Percentiles rank a stretch among this genome's conserved stretches.
Evolutionary conservation across 371 early-diverging fungal species (phyloP).

Genomic region (Rozella allomycis): DNA sequence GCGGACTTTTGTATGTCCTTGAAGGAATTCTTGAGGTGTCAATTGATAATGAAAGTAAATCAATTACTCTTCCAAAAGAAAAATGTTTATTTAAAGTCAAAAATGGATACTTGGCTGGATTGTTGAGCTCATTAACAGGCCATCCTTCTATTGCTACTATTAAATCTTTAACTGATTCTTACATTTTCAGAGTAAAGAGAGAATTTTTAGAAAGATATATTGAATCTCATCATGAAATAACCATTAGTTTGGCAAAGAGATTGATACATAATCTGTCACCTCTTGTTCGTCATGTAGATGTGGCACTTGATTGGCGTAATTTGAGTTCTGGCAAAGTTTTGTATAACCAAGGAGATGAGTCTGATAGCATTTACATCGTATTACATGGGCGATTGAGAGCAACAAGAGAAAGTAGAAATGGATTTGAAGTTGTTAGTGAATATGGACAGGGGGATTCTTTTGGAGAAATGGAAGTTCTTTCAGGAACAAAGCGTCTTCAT

Average conservation of each 20-base stretch:
- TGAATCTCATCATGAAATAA: slow-evolving; percentile 54
- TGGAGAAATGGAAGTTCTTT: slow-evolving; percentile 80
- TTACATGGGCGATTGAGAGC: slow-evolving; percentile 78
- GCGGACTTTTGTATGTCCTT: slow-evolving; percentile 75
- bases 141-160: slow-evolving; percentile 67
- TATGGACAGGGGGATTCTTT: slow-evolving; percentile 82
- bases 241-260: slow-evolving; percentile 68
- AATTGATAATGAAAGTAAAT: slow-evolving; percentile 17
- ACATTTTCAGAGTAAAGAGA: slow-evolving; percentile 66
- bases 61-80: slow-evolving; percentile 4
- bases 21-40: slow-evolving; percentile 66
- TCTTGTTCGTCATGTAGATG: slow-evolving; percentile 54
- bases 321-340: slow-evolving; percentile 75
- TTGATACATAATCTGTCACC: slow-evolving; percentile 59
- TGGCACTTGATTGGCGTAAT: slow-evolving; percentile 88
- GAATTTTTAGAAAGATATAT: slow-evolving; percentile 53
- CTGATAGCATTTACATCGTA: slow-evolving; percentile 76
- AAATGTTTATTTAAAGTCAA: slow-evolving; percentile 42
- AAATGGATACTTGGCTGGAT: slow-evolving; percentile 76
- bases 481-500: slow-evolving; percentile 36
- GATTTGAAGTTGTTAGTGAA: slow-evolving; percentile 65
- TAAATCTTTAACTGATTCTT: slow-evolving; percentile 49
- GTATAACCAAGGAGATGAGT: slow-evolving; percentile 53
- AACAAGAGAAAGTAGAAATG: slow-evolving; percentile 35
- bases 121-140: slow-evolving; percentile 64